phyloP scores from a whole-genome alignment of 371 early-diverging fungal genomes.

The Mortierella sp. region DNA sequence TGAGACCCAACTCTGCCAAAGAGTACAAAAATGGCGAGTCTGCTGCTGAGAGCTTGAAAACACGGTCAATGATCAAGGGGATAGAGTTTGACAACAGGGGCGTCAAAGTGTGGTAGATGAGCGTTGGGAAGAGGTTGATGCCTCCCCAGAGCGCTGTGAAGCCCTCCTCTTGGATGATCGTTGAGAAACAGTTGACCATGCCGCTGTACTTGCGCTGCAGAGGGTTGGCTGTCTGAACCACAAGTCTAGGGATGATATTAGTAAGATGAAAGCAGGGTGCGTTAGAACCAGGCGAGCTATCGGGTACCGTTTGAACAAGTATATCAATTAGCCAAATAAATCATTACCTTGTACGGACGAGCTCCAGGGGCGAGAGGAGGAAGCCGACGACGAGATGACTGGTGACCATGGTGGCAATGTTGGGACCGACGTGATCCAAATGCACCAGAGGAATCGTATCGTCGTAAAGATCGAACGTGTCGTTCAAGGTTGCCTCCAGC shows the following conservation, averaged over 20 bases:
- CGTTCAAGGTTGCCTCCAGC: conserved; percentile 81
- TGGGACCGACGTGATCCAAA: conserved; percentile 74
- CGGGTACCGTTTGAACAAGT: background rate
- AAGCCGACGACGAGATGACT: conserved; percentile 80
- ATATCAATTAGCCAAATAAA: background rate
- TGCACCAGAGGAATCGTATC: conserved; percentile 86
- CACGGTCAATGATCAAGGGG: conserved; percentile 79
- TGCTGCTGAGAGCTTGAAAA: conserved; percentile 73
- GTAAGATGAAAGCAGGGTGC: background rate
- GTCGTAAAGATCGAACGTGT: conserved; percentile 85
- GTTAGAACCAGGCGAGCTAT: background rate
- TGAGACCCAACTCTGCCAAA: conserved; percentile 75
- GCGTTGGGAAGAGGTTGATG: conserved; percentile 79
- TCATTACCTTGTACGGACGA: conserved; percentile 77
- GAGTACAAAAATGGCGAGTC: conserved; percentile 80
- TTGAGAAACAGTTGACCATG: conserved; percentile 75
- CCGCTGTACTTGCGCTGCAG: conserved; percentile 83
- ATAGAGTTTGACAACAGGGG: conserved; percentile 82
- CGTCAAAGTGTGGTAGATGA: conserved; percentile 82
- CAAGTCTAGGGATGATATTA: conserved; percentile 60
- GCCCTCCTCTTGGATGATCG: conserved; percentile 86
- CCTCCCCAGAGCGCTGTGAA: conserved; percentile 80
- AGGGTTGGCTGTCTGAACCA: conserved; percentile 83
- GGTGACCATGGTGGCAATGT: conserved; percentile 78
- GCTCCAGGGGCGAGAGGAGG: conserved; percentile 83